A percentile compares a stretch with the other conserved stretches of the same genome.
Conservation (phyloP, 148 eudicot species). For the Fagopyrum homotropicum region DNA sequence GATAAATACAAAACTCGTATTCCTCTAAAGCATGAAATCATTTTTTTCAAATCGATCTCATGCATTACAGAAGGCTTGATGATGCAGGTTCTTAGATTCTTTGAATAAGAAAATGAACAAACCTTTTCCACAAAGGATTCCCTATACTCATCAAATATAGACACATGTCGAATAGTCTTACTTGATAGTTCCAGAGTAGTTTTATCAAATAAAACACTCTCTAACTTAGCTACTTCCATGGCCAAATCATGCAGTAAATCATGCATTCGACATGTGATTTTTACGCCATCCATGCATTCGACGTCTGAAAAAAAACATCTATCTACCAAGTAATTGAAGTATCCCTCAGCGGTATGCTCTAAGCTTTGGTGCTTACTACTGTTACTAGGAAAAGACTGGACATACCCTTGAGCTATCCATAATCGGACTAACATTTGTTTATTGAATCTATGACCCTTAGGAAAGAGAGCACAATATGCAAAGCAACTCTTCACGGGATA, state of each 20-base stretch:
- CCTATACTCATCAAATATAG: not conserved
- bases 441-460: conserved; percentile 4
- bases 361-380: conserved; percentile 7
- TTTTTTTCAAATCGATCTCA: not conserved
- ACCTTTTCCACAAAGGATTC: not conserved
- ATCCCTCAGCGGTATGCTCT: too few species aligned
- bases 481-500: conserved; percentile 15
- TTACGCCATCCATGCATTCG: not conserved
- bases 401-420: conserved; percentile 22
- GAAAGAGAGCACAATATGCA: too few species aligned
- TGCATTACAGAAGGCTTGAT: not conserved
- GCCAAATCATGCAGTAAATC: conserved; percentile 24
- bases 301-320: too few species aligned
- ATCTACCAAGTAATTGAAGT: too few species aligned
- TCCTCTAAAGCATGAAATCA: not conserved
- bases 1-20: conserved; percentile 18
- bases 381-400: too few species aligned
- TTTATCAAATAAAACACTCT: not conserved
- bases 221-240: conserved; percentile 3
- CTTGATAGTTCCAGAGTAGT: not conserved
- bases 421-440: conserved; percentile 13
- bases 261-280: conserved; percentile 13
- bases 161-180: not conserved
- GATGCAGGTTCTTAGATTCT: not conserved
- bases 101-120: not conserved